Evolutionary conservation across 2,329 filamentous ascomycete genomes (phyloP), one percentile per base, ranked within the genome.

Genomic region (Nigrospora osmanthi): DNA sequence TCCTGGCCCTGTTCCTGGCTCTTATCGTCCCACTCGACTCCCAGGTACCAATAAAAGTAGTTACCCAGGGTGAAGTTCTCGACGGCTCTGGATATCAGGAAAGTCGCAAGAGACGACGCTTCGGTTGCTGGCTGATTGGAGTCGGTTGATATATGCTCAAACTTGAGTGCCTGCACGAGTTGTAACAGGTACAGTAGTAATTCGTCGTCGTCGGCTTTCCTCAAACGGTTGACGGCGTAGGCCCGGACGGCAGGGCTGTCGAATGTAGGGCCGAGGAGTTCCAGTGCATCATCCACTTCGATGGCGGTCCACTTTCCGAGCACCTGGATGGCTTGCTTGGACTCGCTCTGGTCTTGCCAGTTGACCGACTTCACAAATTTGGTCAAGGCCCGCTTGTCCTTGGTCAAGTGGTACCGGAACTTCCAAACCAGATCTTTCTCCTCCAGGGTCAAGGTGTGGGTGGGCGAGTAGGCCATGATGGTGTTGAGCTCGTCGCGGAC

Each of bases 281-380:
- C 93, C 38, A 98, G 75, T 15, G 91, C 93, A 68, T 97, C 93
- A 56, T 98, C 94, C 6, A 98, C 84, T 59, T 97, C 93, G 47
- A 98, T 95, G 53, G 95, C 89, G 0, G 87, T 94, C 93, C 93
- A 98, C 55, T 90, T 91, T 0, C 85, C 81, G 15, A 98, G 75
- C 5, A 98, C 81, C 49, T 94, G 88, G 19, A 93, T 87, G 6
- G 91, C 90, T 67, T 96, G 89, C 47, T 87, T 84, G 4, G 87
- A 83, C 70, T 98, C 91, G 49, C 81, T 81, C 39, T 80, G 77
- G 61, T 95, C 91, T 41, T 80, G 81, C 91, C 93, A 98, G 53
- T 94, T 90, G 35, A 96, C 91, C 0, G 91, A 96, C 64, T 97
- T 98, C 62, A 97, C 89, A 55, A 98, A 95, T 58, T 98, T 98